Evolutionary conservation across 2,329 filamentous ascomycete genomes (phyloP), one percentile per base, ranked within the genome.

Genomic region (Fusarium begoniae): DNA sequence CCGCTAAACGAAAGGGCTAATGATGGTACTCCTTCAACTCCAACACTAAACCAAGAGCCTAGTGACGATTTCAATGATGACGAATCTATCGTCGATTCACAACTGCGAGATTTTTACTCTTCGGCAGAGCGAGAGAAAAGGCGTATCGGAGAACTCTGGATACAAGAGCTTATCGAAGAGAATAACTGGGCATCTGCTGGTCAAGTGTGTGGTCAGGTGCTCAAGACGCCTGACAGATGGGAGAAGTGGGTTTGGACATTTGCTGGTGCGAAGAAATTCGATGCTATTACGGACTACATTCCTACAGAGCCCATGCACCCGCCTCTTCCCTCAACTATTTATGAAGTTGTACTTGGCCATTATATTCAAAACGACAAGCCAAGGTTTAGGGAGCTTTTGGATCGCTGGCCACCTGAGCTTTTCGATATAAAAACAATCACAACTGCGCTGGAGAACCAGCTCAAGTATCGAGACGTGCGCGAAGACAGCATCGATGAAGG

Each of bases 211-310:
- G 93, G 92, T 20, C 94, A 92, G 78, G 95, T 98, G 2, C 86
- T 99, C 3, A 91, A 91, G 48, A 94, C 92, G 3, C 90, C 94
- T 2, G 87, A 92, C 54, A 87, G 92, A 75, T 99, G 96, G 96
- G 95, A 98, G 83, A 94, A 97, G 78, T 98, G 96, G 95, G 93
- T 97, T 10, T 97, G 93, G 90, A 92, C 90, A 1, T 99, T 99
- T 83, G 94, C 95, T 13, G 92, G 94, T 45, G 93, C 93, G 6
- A 89, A 94, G 73, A 94, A 91, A 79, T 94, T 97, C 77, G 94
- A 98, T 80, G 95, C 98, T 76, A 98, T 99, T 69, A 93, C 93
- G 10, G 89, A 93, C 41, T 91, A 93, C 78, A 93, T 99, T 37
- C 96, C 96, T 0, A 91, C 90, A 3, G 89, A 91, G 60, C 90